Conservation (phyloP, 78 protist species). For the Neovahlkampfia damariscottae region DNA sequence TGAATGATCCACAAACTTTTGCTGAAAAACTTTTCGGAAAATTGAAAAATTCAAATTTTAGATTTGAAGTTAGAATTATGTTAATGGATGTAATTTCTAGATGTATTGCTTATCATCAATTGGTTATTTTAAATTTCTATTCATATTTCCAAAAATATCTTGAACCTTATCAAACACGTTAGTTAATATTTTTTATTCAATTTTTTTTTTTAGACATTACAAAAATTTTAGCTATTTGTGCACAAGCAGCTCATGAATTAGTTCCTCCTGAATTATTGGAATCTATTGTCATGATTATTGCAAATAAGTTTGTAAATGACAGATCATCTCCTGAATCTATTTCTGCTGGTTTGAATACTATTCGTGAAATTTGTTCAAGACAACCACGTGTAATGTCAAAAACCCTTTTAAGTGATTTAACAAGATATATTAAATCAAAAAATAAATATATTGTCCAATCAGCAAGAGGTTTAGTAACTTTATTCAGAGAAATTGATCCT, state of each 20-base stretch:
- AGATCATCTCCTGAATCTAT: conserved; percentile 59
- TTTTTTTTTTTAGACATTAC: too few species aligned
- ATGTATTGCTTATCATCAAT: conserved; percentile 50
- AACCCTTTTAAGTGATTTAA: conserved; percentile 50
- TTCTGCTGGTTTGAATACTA: conserved; percentile 73
- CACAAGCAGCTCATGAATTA: conserved; percentile 73
- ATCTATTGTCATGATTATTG: conserved; percentile 56
- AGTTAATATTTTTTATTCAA: too few species aligned
- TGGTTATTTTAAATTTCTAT: conserved; percentile 65
- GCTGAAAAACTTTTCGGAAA: conserved; percentile 48
- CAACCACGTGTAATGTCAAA: conserved; percentile 67
- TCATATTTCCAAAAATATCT: conserved; percentile 61
- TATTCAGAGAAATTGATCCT: conserved; percentile 61
- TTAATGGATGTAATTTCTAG: conserved; percentile 59
- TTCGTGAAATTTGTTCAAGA: conserved; percentile 60
- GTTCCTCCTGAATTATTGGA: conserved; percentile 77
- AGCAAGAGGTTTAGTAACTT: conserved; percentile 48
- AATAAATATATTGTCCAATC: conserved; percentile 71
- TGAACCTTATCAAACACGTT: conserved; percentile 66
- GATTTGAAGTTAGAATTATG: conserved; percentile 55
- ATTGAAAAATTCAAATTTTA: conserved; percentile 37
- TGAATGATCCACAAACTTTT: conserved; percentile 73
- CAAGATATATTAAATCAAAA: conserved; percentile 34
- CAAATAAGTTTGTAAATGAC: conserved; percentile 69
- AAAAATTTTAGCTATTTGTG: conserved; percentile 48